Evolutionary conservation across 768 basidiomycete genomes (phyloP), one percentile per base, ranked within the genome.

Genomic region (Steccherinum ochraceum): DNA sequence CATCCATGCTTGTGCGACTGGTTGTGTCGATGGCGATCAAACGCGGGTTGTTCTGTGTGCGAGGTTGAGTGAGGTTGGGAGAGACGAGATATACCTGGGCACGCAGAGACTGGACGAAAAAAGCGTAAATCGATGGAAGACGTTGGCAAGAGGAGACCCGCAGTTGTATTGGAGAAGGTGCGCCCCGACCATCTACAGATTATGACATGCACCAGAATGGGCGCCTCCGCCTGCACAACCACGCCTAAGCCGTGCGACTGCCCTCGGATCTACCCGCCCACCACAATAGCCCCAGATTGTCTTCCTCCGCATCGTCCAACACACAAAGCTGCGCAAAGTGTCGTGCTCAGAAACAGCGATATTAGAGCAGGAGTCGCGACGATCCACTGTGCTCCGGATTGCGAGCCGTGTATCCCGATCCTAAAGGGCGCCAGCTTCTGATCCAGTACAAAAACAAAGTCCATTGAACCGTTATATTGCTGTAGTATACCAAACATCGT

Each of bases 1-100:
- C 76, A 69, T 90, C 87, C 88, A 90, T 90, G 68, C 46, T 69
- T 60, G 51, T 49, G 45, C 16, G 25, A 13, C 35, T 46, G 24
- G 50, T 42, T 45, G 56, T 52, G 45, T 42, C 39, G 25, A 30
- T 16, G 40, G 47, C 42, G 20, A 23, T 42, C 43, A 26, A 24
- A 40, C n/a, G 40, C 39, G 30, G 46, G 24, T n/a, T 24, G 27
- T 50, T 19, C 20, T 30, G 35, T 41, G 18, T 45, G 30, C 43
- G 20, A 19, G 42, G 24, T 49, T 48, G 11, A 23, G 24, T 27
- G 21, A 19, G 45, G 19, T 27, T 19, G n/a, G n/a, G 40, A 12
- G 16, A n/a, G n/a, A n/a, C n/a, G 30, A 35, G 30, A 35, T 35
- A 35, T 35, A 35, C 30, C 30, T 35, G 7, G 7, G 30, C 7